Evolutionary conservation across 2,329 filamentous ascomycete species (phyloP).

Genomic region (Hortaea werneckii): DNA sequence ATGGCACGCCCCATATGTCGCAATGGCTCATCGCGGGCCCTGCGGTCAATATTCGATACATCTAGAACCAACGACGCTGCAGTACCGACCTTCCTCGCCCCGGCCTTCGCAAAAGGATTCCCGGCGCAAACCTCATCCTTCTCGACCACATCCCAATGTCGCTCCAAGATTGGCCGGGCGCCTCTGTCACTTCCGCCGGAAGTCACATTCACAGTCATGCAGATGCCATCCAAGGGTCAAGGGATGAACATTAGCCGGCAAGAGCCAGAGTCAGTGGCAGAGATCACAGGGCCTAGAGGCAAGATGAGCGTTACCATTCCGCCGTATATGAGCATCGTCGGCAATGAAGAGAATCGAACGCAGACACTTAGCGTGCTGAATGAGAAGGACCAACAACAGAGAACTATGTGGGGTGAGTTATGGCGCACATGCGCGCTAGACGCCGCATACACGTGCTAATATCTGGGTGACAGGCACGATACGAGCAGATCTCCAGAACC

Average conservation of each 20-base stretch:
- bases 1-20: conserved; percentile 17
- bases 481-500: conserved; percentile 79
- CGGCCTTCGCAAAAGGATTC: conserved; percentile 50
- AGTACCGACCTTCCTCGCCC: conserved; percentile 61
- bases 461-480: conserved; percentile 57
- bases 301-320: conserved; percentile 71
- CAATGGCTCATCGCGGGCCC: conserved; percentile 14
- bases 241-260: conserved; percentile 51
- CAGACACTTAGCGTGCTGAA: conserved; percentile 62
- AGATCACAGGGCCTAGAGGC: conserved; percentile 72
- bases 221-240: conserved; percentile 46
- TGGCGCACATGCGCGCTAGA: neutral
- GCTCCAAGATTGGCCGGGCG: conserved; percentile 78
- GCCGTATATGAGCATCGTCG: conserved; percentile 61
- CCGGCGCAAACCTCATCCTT: conserved; percentile 44
- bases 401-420: conserved; percentile 85
- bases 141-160: conserved; percentile 55
- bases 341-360: conserved; percentile 54
- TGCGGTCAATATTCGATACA: conserved; percentile 8
- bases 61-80: conserved; percentile 8
- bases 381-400: conserved; percentile 59
- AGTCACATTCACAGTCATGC: conserved; percentile 61
- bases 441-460: neutral
- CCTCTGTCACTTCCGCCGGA: conserved; percentile 72
- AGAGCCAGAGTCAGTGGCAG: conserved; percentile 56